Base-by-base conservation (phyloP, 1,284 basidiomycete species). In the Boletus sp. region DNA sequence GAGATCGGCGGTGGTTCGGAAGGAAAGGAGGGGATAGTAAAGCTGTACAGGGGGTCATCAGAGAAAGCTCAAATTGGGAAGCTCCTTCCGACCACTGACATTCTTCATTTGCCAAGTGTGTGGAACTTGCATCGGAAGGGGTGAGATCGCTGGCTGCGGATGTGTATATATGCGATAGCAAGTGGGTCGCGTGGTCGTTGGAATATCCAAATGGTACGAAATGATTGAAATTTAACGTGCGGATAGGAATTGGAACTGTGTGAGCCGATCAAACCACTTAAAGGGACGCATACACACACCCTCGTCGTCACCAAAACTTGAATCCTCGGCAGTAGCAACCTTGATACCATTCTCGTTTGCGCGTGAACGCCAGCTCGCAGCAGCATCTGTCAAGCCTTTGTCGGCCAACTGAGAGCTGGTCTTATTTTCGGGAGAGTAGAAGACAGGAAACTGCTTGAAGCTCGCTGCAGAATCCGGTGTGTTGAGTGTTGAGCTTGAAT, bases 261-360 rank as follows among this genome's bases (percentile, higher is more conserved):
- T 68, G 46, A 70, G 52, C 43, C 39, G 50, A 52, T 46, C 47
- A 44, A 46, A 40, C 26, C 29, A 38, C 37, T 16, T 4, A 44
- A 56, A 54, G 49, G n/a, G 52, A 23, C 57, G 64, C 62, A 72
- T 71, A 69, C 60, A 69, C 62, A 46, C 49, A 66, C 73, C 65
- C 62, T 81, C 76, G 49, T 81, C 80, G 41, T 81, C 77, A 43
- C 69, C 74, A 60, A 73, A 78, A 54, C 75, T 70, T 5, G 75
- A 72, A 10, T 78, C 76, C 40, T 78, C 76, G 23, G 61, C 56
- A 14, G 71, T 69, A 34, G 76, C 69, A 46, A 85, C 81, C 61
- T 76, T 81, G 54, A 86, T 87, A 27, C 82, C 84, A 55, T 85
- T 82, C 59, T 84, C 80, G 48, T 72, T 81, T 29, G 85, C 82